A percentile compares a stretch with the other conserved stretches of the same genome.
These are phyloP conservation scores for Penicillium sp. DNA, from an alignment of 2,329 filamentous ascomycete species.

Conservation along the genomic window DNA sequence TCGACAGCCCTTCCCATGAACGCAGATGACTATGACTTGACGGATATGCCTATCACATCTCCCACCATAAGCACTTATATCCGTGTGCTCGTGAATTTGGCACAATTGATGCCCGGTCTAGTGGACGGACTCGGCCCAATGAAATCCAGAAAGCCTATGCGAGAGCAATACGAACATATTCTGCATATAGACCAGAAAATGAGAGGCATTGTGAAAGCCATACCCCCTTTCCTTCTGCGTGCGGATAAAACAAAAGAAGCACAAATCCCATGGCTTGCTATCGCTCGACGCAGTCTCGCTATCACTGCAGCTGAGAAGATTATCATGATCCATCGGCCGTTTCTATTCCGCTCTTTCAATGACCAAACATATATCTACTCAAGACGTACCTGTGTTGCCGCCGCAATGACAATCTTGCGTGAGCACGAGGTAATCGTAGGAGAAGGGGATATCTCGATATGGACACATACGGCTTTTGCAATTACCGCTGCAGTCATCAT, in stretches of 20 bases:
- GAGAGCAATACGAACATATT: constrained; percentile 33
- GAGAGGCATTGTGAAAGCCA: constrained; percentile 27
- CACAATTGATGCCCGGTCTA: constrained; percentile 28
- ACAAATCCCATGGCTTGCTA: constrained; percentile 30
- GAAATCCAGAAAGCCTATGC: constrained; percentile 26
- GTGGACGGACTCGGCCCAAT: constrained; percentile 31
- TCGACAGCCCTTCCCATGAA: constrained; percentile 29
- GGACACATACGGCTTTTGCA: constrained; percentile 23
- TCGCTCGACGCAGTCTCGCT: constrained; percentile 31
- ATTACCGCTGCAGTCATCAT: constrained; percentile 24
- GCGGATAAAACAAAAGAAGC: constrained; percentile 21
- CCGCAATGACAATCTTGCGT: constrained; percentile 34
- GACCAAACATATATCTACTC: constrained; percentile 30
- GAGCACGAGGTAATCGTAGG: constrained; percentile 22
- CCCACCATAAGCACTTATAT: constrained; percentile 23
- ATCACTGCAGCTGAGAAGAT: constrained; percentile 37
- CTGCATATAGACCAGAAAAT: constrained; percentile 30
- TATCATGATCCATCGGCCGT: constrained; percentile 38
- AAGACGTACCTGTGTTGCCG: constrained; percentile 32
- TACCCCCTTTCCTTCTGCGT: constrained; percentile 25
- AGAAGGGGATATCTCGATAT: constrained; percentile 21
- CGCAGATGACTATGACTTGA: constrained; percentile 29
- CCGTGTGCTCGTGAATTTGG: constrained; percentile 27
- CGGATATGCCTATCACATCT: constrained; percentile 12
- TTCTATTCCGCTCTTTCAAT: constrained; percentile 29